Evolutionary conservation across 164 flowering plant genomes (phyloP), one percentile per base, ranked within the genome.

Genomic region (Umbellularia californica): DNA sequence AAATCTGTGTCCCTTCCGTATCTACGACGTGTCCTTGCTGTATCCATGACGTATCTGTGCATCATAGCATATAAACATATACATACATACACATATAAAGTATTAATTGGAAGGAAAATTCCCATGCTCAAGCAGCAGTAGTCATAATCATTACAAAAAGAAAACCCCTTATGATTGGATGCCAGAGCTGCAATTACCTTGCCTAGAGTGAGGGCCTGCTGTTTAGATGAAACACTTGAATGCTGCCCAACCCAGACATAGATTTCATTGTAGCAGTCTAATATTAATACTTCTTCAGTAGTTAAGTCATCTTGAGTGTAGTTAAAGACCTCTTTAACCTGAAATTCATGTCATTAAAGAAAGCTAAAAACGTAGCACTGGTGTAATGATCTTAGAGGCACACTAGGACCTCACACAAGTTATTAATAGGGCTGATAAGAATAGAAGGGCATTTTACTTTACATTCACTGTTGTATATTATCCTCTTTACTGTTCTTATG

Each of bases 251-350:
- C 71, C 96, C 97, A 93, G 35, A 93, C 90, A 81, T 80, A 88
- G 47, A 93, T 76, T 79, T 88, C 97, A 20, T 19, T 74, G 58
- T 80, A 82, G 86, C 93, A 89, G 72, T 91, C 88, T n/a, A 93
- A 88, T 23, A 93, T 60, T 25, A 90, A 77, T 4, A 89, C 83
- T 75, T 93, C 96, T 83, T 93, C 97, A 3, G 97, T 91, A 62
- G 86, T 90, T 71, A 93, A 80, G 83, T 93, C 97, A 78, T 90
- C 97, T 75, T 93, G 97, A 22, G 86, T 79, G 76, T 87, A 93
- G 81, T 84, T 91, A 88, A 84, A 88, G 80, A 93, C 87, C 85
- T 93, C 97, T 76, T 82, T 89, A 70, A 86, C 91, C 97, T 92
- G 89, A 67, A 75, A 63, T 60, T 69, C 64, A 27, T n/a, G 20